Base-by-base conservation (phyloP, 768 basidiomycete genomes). In the Agrocybe praecox region DNA sequence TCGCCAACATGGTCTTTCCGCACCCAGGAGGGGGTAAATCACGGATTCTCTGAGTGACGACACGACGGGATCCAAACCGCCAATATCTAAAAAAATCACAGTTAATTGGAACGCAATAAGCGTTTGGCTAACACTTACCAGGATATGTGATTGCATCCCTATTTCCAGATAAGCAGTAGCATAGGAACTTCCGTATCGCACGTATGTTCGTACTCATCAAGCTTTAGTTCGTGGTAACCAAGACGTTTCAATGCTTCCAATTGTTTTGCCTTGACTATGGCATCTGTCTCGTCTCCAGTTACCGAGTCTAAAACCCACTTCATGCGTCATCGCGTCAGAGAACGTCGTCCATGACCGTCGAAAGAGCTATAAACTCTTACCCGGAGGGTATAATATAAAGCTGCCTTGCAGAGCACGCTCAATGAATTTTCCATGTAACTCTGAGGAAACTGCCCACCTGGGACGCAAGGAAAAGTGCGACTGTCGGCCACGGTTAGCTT, bases 1-100 rank as follows among this genome's bases (percentile, higher is more conserved):
- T 96, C 1, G 97, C 97, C n/a, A 99, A 82, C 94, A 99, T 96
- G 1, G 97, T 98, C 78, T 99, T 99, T 22, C 97, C 97, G 62
- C 97, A 99, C 6, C 97, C 96, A 90, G 84, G 42, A 98, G 84
- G 1, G 96, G 96, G 68, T 92, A 96, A 65, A 98, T 98, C 55
- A 99, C 88, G 53, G 95, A 92, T 78, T 98, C 97, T 51, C 93
- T 87, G 50, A 99, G 84, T 29, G 90, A 92, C 18, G 87, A 81
- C 54, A 98, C 88, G 63, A 98, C 97, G 29, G 86, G 76, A 49
- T 98, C 96, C 33, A 99, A 83, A 17, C 97, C 97, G 17, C 96
- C 97, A 52, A 99, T 91, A 65, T 96, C 94, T 82, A n/a, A n/a
- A n/a, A 59, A 60, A 34, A 58, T 69, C 22, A 52, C 50, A 29